Base-by-base conservation (phyloP, 2,329 filamentous ascomycete genomes). In the Fusarium sp. region DNA sequence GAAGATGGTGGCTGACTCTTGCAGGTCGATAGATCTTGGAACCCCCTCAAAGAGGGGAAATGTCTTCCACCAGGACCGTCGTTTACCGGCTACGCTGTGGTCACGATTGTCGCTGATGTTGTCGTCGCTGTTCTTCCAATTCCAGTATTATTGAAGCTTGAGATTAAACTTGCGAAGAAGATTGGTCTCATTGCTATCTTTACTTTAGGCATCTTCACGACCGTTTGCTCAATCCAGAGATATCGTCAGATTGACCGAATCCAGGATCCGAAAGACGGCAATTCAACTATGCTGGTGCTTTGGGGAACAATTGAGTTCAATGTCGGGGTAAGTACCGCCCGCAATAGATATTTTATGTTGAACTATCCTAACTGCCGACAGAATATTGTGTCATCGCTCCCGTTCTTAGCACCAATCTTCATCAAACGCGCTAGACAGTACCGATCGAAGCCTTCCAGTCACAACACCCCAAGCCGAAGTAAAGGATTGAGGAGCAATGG, bases 281-380 rank as follows among this genome's bases (percentile, higher is more conserved):
- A 87, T 70, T 87, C 86, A 0, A 88, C 86, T 7, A 85, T 86
- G 83, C 78, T 88, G 14, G 81, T 88, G 1, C 77, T 88, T 1
- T 88, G 86, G 86, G 86, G 86, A 7, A 85, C 83, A 4, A 85
- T 88, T 59, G 86, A 88, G 73, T 86, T 88, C 75, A 88, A 88
- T 67, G 82, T 88, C 30, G 86, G 86, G 14, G 86, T 87, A 81
- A 73, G 84, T 73, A 2, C 2, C 20, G 4, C 24, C 15, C 10
- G 5, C 14, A 7, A 15, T 8, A 2, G 3, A 1, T 16, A 4
- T 12, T 18, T 38, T 38, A 6, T 38, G 34, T 4, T 16, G 15
- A 10, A 2, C 14, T 3, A 7, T 14, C 16, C 50, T 60, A 16
- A 60, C 2, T 16, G 4, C 25, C 3, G 12, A 0, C 56, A 84